Base-by-base conservation (phyloP, 106 monocot genomes). In the Apostasia ramifera region DNA sequence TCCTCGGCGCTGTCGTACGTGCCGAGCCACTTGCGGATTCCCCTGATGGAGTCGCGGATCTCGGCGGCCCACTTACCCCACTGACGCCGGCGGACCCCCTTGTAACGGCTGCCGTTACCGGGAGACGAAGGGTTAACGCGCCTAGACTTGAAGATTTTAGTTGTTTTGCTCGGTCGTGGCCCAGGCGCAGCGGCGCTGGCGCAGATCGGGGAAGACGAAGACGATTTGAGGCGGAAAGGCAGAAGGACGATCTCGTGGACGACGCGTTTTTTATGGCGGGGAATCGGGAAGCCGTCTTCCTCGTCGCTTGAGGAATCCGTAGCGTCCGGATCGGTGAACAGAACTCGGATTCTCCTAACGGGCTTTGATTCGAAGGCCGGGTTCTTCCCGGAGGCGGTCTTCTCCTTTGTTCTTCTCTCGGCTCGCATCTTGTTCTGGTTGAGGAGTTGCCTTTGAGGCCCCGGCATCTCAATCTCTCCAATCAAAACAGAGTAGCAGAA, bases 11-110 rank as follows among this genome's bases (percentile, higher is more conserved):
- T 77, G 50, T 65, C 58, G 70, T 54, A 82, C 9, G 82, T 82
- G 51, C 82, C 82, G 2, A 82, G 73, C 82, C 82, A 82, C 4
- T 44, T 26, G 8, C 82, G 77, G 7, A 52, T 40, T 0, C 77
- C 65, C 5, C 69, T 37, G 40, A 72, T 77, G 0, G 82, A 65
- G n/a, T 82, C 82, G 5, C 82, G 26, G 12, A 82, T 82, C 73
- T 82, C 82, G 1, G 82, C 82, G 6, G 77, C 82, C 82, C 82
- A 82, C 42, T 82, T 82, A 2, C 82, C 82, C 82, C 82, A 82
- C n/a, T 69, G 69, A 39, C 82, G 59, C 69, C 63, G 82, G 49
- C 82, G 61, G 3, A 82, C 82, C 10, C 82, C 82, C 53, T 61
- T 54, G 66, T 75, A 79, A 39, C 55, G 12, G 14, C 3, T 40